Evolutionary conservation across 176 grass and related monocot genomes (phyloP), one percentile per base, ranked within the genome.

Genomic region (Oryza punctata): DNA sequence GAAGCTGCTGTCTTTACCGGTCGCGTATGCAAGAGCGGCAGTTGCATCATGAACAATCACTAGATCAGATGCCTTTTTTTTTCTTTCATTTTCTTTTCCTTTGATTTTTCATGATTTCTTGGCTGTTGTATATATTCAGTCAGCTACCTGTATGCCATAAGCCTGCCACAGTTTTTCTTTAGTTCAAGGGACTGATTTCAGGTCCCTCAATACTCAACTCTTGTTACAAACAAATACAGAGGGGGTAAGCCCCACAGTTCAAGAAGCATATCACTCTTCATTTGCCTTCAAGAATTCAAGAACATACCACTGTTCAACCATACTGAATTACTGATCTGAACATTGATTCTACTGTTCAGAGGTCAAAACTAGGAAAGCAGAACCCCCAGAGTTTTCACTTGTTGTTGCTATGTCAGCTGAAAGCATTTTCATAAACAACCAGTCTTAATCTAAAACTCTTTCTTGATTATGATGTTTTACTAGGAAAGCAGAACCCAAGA

Each of bases 1-100:
- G 91, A 98, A 99, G 83, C 70, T 99, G 35, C 72, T 91, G 69
- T 92, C 93, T 0, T 29, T 98, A 16, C 93, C 96, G 0, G 25
- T 83, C 0, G 96, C 91, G 28, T 99, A 96, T 19, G 91, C 91
- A 12, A 92, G 78, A 86, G 87, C 96, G 21, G 81, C 85, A 26
- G 21, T 94, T 24, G 86, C 82, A 2, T 77, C 80, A 65, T 90
- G 75, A 90, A 38, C 63, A 21, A 14, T 41, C 61, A 3, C 0
- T 82, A 78, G 78, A 82, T 50, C 74, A 86, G 45, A 61, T 86
- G 11, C 60, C 72, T 65, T 27, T 38, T 27, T 41, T 87, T 12
- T 66, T 16, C 21, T 74, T 32, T 21, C 10, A 26, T n/a, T 16
- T 14, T 21, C 10, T 71, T 19, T 8, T n/a, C 7, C 6, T 47